Percentiles rank a stretch among this genome's conserved stretches.
phyloP scores from a whole-genome alignment of 345 rosid species.

The Aquilaria sinensis region DNA sequence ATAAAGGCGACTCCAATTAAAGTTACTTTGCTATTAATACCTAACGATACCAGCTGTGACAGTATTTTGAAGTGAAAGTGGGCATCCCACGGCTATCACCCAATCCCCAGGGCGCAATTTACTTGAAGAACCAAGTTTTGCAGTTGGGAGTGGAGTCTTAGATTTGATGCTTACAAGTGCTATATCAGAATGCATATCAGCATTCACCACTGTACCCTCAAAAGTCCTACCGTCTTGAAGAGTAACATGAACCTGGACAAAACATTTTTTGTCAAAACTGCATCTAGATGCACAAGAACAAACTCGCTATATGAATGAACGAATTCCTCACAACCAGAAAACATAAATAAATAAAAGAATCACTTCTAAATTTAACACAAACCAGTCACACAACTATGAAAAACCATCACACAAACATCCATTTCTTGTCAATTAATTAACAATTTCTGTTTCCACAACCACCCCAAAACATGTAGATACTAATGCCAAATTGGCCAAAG shows the following conservation, averaged over 20 bases:
- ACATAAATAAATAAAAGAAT: too few relatives aligned
- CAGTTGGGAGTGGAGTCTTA: constrained; percentile 70
- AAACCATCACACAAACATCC: too few relatives aligned
- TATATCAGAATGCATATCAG: constrained; percentile 89
- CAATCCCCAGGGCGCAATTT: constrained; percentile 95
- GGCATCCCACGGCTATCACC: constrained; percentile 92
- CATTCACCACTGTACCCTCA: constrained; percentile 71
- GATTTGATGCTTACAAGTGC: constrained; percentile 87
- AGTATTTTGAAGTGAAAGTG: constrained; percentile 91
- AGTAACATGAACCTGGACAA: constrained; percentile 77
- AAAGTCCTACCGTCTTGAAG: constrained; percentile 94
- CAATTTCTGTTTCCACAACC: too few relatives aligned
- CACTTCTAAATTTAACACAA: too few relatives aligned
- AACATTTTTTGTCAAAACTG: constrained; percentile 2
- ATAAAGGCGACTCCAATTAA: neutral
- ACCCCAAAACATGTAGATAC: too few relatives aligned
- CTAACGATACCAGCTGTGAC: constrained; percentile 94
- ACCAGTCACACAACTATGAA: too few relatives aligned
- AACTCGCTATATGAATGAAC: neutral
- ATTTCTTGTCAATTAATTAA: too few relatives aligned
- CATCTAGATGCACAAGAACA: neutral
- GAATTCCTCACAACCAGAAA: too few relatives aligned
- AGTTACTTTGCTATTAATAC: constrained; percentile 21
- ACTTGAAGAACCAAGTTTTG: constrained; percentile 78
- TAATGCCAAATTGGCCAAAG: too few relatives aligned